phyloP scores from a whole-genome alignment of 371 early-diverging fungal genomes.

The Mycotypha africana region DNA sequence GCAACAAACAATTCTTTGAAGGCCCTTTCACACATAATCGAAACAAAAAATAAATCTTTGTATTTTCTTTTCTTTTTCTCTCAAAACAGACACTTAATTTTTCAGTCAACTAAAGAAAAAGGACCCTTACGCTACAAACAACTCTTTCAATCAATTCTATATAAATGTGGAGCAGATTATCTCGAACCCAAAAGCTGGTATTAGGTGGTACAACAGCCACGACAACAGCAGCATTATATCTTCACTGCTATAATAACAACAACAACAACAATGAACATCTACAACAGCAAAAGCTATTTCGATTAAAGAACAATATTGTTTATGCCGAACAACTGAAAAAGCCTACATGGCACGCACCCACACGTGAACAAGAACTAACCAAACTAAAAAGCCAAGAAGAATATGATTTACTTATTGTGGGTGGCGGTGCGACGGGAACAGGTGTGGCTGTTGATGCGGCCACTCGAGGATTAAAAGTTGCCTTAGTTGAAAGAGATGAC shows the following conservation, averaged over 20 bases:
- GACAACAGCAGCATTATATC: neutral
- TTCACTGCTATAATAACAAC: neutral
- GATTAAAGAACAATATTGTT: neutral
- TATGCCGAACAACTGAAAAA: neutral
- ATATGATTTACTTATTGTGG: constrained; percentile 87
- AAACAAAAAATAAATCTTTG: too few species aligned
- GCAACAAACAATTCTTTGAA: too few species aligned
- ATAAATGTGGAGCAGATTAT: neutral
- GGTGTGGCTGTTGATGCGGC: constrained; percentile 98
- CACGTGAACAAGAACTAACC: neutral
- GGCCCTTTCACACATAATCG: too few species aligned
- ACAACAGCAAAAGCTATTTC: neutral
- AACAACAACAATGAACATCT: neutral
- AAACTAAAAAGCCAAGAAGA: neutral
- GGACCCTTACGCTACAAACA: too few species aligned
- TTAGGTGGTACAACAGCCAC: neutral
- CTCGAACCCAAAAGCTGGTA: neutral
- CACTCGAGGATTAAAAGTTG: constrained; percentile 94
- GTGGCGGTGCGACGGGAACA: constrained; percentile 98
- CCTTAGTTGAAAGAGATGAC: constrained; percentile 97
- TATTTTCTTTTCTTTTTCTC: too few species aligned
- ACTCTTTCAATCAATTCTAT: too few species aligned
- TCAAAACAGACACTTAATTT: too few species aligned
- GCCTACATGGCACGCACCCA: neutral
- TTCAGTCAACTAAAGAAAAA: too few species aligned